phyloP scores from a whole-genome alignment of 1,284 basidiomycete species.

The Heterobasidion irregulare region DNA sequence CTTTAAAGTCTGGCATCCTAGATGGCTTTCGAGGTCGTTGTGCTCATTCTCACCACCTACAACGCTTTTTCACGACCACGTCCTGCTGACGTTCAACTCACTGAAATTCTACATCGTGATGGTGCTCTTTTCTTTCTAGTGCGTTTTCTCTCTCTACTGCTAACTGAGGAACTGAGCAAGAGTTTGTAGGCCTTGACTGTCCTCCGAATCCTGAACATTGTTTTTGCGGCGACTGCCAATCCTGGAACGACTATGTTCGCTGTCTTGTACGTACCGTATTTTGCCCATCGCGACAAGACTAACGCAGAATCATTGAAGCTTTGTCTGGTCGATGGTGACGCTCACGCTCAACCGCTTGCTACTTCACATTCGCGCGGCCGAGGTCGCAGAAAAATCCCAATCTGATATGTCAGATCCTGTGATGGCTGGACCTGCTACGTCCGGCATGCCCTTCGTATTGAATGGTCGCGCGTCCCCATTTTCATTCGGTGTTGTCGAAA shows the following conservation, averaged over 20 bases:
- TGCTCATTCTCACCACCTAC: background rate
- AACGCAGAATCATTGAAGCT: background rate
- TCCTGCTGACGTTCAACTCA: background rate
- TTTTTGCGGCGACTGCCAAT: background rate
- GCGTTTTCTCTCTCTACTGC: background rate
- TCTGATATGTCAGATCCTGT: background rate
- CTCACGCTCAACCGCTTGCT: background rate
- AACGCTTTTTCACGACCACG: background rate
- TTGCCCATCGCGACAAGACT: background rate
- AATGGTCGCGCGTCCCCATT: background rate
- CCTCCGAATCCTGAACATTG: background rate
- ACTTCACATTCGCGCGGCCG: background rate
- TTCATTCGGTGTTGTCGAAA: background rate
- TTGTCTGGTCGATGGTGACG: background rate
- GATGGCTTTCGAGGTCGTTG: background rate
- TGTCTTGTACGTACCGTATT: background rate
- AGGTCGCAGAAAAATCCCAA: background rate
- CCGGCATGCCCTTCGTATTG: background rate
- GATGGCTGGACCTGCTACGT: background rate
- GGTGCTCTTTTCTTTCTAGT: background rate
- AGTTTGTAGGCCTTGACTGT: background rate
- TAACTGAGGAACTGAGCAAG: background rate
- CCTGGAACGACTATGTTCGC: background rate
- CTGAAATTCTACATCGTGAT: background rate
- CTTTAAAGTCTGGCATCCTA: background rate